phyloP scores from a whole-genome alignment of 2,329 filamentous ascomycete genomes.

The Phialemoniopsis sp. region DNA sequence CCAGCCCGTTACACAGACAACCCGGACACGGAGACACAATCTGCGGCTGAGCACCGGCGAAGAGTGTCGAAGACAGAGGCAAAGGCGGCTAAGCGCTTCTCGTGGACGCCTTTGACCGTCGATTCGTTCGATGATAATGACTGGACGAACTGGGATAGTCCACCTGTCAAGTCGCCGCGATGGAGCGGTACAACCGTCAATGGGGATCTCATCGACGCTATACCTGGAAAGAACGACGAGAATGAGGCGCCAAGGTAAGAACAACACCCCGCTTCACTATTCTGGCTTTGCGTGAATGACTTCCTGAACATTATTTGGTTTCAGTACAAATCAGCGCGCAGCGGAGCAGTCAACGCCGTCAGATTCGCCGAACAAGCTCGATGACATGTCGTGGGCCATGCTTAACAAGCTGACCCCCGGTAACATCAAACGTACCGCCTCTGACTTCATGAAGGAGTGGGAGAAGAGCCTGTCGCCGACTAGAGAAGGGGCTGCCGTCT shows the following conservation, averaged over 20 bases:
- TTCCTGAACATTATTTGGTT: too few species aligned
- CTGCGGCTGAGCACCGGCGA: constrained; percentile 20
- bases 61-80: constrained; percentile 25
- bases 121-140: constrained; percentile 57
- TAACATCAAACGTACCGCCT: constrained; percentile 79
- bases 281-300: background rate
- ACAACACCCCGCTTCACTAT: background rate
- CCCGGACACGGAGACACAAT: constrained; percentile 7
- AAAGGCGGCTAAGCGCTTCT: constrained; percentile 49
- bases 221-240: constrained; percentile 44
- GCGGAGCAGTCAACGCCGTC: background rate
- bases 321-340: too few species aligned
- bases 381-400: constrained; percentile 55
- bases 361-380: constrained; percentile 36
- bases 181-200: constrained; percentile 61
- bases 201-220: constrained; percentile 37
- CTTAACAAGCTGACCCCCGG: constrained; percentile 69
- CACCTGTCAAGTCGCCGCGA: constrained; percentile 46
- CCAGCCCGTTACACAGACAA: constrained; percentile 9
- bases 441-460: constrained; percentile 85
- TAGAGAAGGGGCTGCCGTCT: constrained; percentile 7
- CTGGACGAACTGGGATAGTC: constrained; percentile 62
- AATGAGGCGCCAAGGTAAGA: constrained; percentile 44
- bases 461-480: constrained; percentile 69
- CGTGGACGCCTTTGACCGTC: constrained; percentile 54